Percentiles rank a stretch among this genome's conserved stretches.
Evolutionary conservation across 2,329 filamentous ascomycete species (phyloP).

Genomic region (Trichoderma sp.): DNA sequence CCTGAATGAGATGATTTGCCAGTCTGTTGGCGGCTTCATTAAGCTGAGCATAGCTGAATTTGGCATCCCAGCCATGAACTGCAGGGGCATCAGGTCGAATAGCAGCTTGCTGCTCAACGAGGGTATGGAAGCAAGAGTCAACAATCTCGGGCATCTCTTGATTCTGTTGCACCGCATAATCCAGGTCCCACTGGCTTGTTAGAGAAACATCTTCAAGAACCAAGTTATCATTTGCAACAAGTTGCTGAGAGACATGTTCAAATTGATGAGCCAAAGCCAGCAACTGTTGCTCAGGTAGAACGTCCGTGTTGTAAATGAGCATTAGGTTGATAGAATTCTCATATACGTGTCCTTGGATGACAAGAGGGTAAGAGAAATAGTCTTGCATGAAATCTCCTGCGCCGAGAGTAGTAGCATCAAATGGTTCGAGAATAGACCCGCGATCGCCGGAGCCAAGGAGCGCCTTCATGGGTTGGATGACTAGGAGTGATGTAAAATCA

Average conservation of each 20-base stretch:
- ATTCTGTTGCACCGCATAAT: constrained; percentile 2
- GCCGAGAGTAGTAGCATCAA: background rate
- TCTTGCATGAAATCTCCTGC: background rate
- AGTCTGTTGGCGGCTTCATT: constrained; percentile 14
- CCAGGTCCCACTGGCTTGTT: constrained; percentile 11
- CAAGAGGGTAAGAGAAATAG: constrained; percentile 27
- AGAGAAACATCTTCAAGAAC: constrained; percentile 4
- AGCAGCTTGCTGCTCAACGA: constrained; percentile 5
- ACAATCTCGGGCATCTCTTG: constrained; percentile 6
- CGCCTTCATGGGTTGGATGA: constrained; percentile 29
- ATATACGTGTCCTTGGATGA: constrained; percentile 13
- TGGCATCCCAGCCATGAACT: constrained; percentile 2
- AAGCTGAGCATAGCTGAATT: constrained; percentile 14
- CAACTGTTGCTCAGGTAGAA: constrained; percentile 11
- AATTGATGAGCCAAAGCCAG: constrained; percentile 15
- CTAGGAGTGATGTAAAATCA: constrained; percentile 33
- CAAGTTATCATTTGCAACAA: background rate
- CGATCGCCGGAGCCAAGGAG: background rate
- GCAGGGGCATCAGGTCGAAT: constrained; percentile 10
- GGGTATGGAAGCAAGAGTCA: constrained; percentile 13
- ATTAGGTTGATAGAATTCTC: constrained; percentile 12
- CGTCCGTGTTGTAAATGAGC: constrained; percentile 10
- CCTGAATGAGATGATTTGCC: constrained; percentile 16
- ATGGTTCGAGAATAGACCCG: background rate
- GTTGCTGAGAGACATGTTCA: constrained; percentile 23